phyloP scores from a whole-genome alignment of 306 rosid species.

The Acacia melanoxylon region DNA sequence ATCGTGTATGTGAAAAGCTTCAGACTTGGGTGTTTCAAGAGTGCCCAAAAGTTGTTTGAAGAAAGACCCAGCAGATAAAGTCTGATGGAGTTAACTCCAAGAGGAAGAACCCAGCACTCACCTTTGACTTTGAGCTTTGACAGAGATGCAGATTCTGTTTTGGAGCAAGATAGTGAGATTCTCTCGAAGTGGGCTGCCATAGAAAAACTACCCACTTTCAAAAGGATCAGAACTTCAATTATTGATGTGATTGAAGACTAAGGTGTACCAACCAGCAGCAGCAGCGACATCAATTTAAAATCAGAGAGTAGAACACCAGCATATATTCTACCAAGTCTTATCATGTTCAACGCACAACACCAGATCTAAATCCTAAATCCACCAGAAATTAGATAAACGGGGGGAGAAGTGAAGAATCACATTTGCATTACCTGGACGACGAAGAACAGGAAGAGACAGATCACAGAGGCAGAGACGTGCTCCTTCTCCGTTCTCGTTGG shows the following conservation, averaged over 20 bases:
- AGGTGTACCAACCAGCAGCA: slow-evolving; percentile 26
- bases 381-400: too few relatives aligned
- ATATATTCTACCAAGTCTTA: too few relatives aligned
- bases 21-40: slow-evolving; percentile 17
- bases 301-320: slow-evolving; percentile 43
- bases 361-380: too few relatives aligned
- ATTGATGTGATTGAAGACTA: slow-evolving; percentile 42
- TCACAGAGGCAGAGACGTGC: too few relatives aligned
- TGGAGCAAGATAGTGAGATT: slow-evolving; percentile 55
- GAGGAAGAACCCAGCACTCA: slow-evolving; percentile 46
- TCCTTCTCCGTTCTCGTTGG: too few relatives aligned
- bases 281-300: slow-evolving; percentile 13
- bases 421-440: too few relatives aligned
- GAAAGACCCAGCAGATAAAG: slow-evolving; percentile 9
- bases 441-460: too few relatives aligned
- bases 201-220: slow-evolving; percentile 53
- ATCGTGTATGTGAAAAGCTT: slow-evolving; percentile 22
- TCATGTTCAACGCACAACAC: too few relatives aligned
- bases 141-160: slow-evolving; percentile 50
- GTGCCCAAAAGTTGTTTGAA: slow-evolving; percentile 22
- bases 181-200: slow-evolving; percentile 60
- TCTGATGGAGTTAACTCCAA: slow-evolving; percentile 51
- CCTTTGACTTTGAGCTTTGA: slow-evolving; percentile 42
- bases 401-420: too few relatives aligned
- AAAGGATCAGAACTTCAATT: slow-evolving; percentile 50